Conservation (phyloP, 129 eudicot genomes). For the Tagetes erecta region DNA sequence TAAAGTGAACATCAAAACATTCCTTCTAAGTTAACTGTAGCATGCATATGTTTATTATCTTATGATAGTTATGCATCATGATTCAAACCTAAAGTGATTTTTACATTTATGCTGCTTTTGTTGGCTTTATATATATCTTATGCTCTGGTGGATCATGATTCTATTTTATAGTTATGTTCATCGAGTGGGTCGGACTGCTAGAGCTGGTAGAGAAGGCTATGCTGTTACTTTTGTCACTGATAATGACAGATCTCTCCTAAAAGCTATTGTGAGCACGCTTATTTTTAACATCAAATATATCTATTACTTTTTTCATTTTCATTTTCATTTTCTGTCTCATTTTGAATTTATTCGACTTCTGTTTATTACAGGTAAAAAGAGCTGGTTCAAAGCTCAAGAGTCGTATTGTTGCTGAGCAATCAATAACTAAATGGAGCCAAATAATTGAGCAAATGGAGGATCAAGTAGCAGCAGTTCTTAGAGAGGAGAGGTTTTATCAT, state of each 20-base stretch:
- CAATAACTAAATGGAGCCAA: constrained; percentile 72
- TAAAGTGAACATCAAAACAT: neutral
- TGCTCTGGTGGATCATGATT: neutral
- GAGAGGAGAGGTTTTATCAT: constrained; percentile 73
- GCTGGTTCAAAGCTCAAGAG: constrained; percentile 83
- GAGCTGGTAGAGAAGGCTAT: constrained; percentile 92
- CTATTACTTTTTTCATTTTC: neutral
- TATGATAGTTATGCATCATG: neutral
- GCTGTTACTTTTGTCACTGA: constrained; percentile 97
- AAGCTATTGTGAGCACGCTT: constrained; percentile 70
- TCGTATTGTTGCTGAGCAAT: constrained; percentile 81
- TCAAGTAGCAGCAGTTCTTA: constrained; percentile 71
- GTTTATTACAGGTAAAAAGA: constrained; percentile 61
- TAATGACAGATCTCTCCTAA: constrained; percentile 80
- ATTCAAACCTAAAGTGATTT: constrained; percentile 3
- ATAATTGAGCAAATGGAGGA: constrained; percentile 89
- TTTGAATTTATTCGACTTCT: neutral
- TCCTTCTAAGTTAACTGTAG: neutral
- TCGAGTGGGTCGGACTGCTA: constrained; percentile 99
- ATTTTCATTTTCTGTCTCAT: neutral
- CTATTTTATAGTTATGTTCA: constrained; percentile 69
- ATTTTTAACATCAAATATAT: neutral
- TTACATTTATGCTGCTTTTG: constrained; percentile 1
- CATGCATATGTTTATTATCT: neutral
- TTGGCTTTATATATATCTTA: too few relatives aligned